phyloP scores from a whole-genome alignment of 75 land plant species.

The Sequoiadendron giganteum region DNA sequence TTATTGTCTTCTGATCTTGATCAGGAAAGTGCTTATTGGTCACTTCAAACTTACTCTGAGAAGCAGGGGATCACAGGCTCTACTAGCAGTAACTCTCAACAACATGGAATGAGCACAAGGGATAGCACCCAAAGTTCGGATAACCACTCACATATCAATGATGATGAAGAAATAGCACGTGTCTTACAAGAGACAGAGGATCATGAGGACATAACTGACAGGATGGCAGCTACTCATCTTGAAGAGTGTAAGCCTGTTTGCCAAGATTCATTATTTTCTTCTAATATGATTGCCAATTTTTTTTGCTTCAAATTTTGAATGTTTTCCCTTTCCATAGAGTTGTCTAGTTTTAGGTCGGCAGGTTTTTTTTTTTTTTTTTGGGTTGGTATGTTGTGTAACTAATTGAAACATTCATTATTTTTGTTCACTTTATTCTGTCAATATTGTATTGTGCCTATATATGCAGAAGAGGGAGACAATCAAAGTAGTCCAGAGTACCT shows the following conservation, averaged over 20 bases:
- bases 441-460: neutral
- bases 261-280: neutral
- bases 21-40: constrained; percentile 47
- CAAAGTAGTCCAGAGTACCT: neutral
- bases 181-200: constrained; percentile 19
- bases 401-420: neutral
- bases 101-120: constrained; percentile 17
- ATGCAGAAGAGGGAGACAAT: neutral
- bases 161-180: constrained; percentile 19
- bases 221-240: constrained; percentile 9
- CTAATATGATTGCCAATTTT: neutral
- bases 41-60: constrained; percentile 26
- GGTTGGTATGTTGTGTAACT: neutral
- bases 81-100: constrained; percentile 21
- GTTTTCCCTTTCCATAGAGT: neutral
- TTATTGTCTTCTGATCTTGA: constrained; percentile 3
- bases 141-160: constrained; percentile 15
- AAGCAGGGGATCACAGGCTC: constrained; percentile 45
- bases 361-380: neutral
- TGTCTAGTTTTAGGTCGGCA: neutral
- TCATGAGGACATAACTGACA: constrained; percentile 9
- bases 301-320: neutral
- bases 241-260: constrained; percentile 40
- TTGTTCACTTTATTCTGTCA: neutral
- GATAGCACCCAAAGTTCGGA: constrained; percentile 25